These are phyloP conservation scores for Emergomyces pasteurianus DNA, from an alignment of 2,329 filamentous ascomycete genomes.

Conservation along the genomic window DNA sequence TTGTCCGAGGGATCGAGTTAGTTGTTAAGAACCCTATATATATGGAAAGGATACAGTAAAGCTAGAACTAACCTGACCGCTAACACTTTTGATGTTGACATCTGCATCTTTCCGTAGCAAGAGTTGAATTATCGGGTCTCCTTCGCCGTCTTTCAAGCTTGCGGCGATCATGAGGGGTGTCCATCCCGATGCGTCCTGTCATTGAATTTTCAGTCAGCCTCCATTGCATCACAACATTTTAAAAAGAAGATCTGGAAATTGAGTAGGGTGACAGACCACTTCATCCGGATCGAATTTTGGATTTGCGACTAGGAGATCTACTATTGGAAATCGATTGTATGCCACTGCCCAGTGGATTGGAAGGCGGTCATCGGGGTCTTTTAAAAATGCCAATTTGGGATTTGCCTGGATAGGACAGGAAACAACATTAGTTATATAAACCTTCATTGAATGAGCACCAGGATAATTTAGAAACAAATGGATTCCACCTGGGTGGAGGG, in stretches of 20 bases:
- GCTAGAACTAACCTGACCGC: conserved; percentile 28
- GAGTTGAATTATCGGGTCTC: conserved; percentile 33
- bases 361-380: conserved; percentile 77
- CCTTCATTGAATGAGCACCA: background rate
- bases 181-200: conserved; percentile 38
- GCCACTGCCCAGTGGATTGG: conserved; percentile 92
- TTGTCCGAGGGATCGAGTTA: background rate
- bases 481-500: conserved; percentile 4
- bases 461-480: background rate
- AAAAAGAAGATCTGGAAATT: background rate
- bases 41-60: background rate
- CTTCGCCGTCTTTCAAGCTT: conserved; percentile 34
- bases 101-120: conserved; percentile 37
- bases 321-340: conserved; percentile 65
- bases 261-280: conserved; percentile 40
- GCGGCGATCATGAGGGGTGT: conserved; percentile 40
- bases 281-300: conserved; percentile 74
- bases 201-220: background rate
- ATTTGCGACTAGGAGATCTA: conserved; percentile 56
- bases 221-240: background rate
- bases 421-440: background rate
- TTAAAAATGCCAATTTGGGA: conserved; percentile 59
- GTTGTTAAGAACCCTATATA: background rate
- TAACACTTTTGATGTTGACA: conserved; percentile 31
- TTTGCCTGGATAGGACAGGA: conserved; percentile 49